Conservation (phyloP, 179 eudicot species). For the Amaranthus tricolor region DNA sequence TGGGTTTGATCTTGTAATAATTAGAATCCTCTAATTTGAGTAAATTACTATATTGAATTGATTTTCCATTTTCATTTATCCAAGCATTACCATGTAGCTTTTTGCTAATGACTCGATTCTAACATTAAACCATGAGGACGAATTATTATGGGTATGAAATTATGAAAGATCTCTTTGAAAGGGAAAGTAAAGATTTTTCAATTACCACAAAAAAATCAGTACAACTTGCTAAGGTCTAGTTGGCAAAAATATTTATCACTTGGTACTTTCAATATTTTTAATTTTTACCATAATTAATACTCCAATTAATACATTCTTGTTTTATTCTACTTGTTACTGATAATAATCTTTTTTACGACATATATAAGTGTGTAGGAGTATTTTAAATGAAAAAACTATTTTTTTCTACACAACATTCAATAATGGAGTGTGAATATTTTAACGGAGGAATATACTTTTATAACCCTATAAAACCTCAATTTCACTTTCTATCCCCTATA, state of each 20-base stretch:
- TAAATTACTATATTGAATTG: background rate
- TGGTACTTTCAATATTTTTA: background rate
- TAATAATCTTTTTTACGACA: background rate
- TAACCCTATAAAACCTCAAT: constrained; percentile 4
- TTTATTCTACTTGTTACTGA: background rate
- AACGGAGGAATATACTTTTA: background rate
- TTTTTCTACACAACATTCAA: too few relatives aligned
- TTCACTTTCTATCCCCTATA: background rate
- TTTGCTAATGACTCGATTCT: constrained; percentile 4
- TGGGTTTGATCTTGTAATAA: constrained; percentile 1
- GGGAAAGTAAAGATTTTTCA: constrained; percentile 18
- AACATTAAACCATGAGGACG: constrained; percentile 5
- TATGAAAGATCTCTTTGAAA: constrained; percentile 16
- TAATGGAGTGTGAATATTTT: too few relatives aligned
- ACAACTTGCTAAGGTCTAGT: constrained; percentile 20
- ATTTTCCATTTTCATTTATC: constrained; percentile 4
- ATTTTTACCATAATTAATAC: background rate
- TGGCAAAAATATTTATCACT: background rate
- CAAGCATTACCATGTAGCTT: constrained; percentile 13
- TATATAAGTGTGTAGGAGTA: background rate
- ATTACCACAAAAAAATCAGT: constrained; percentile 13
- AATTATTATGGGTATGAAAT: constrained; percentile 22
- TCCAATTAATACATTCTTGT: background rate
- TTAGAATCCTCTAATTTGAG: background rate
- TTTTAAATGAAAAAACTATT: too few relatives aligned